phyloP scores from a whole-genome alignment of 257 asterid species.

The Penstemon barbatus region DNA sequence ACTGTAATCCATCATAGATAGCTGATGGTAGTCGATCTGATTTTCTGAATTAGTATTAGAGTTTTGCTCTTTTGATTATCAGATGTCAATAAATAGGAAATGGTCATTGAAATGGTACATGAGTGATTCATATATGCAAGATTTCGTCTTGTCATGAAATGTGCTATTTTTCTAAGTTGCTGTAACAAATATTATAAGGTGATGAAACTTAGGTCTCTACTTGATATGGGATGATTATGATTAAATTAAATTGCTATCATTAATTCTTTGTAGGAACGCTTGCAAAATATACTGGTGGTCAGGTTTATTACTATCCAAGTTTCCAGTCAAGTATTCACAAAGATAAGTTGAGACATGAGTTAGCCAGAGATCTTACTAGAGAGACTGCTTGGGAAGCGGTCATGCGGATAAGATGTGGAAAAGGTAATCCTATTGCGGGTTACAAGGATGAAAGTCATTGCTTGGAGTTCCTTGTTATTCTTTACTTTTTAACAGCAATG shows the following conservation, averaged over 20 bases:
- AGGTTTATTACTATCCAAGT: slow-evolving; percentile 89
- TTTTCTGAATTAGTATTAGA: slow-evolving; percentile 7
- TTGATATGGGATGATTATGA: slow-evolving; percentile 23
- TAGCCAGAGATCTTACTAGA: slow-evolving; percentile 89
- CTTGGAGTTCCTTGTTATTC: slow-evolving; percentile 21
- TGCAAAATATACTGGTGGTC: slow-evolving; percentile 98
- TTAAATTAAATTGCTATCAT: slow-evolving; percentile 26
- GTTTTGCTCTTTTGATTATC: slow-evolving; percentile 9
- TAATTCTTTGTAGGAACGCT: slow-evolving; percentile 64
- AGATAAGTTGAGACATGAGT: slow-evolving; percentile 83
- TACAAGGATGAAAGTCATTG: slow-evolving; percentile 16
- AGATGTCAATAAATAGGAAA: slow-evolving; percentile 6
- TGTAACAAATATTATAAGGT: background rate
- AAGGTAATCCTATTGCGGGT: slow-evolving; percentile 51
- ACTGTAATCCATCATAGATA: background rate
- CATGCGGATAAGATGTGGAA: slow-evolving; percentile 98
- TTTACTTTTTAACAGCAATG: slow-evolving; percentile 14
- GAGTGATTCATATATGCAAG: slow-evolving; percentile 7
- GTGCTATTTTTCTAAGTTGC: background rate
- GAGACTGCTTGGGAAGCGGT: slow-evolving; percentile 99
- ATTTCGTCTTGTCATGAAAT: slow-evolving; percentile 9
- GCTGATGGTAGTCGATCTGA: slow-evolving; percentile 6
- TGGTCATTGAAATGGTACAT: slow-evolving; percentile 10
- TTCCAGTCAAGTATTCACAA: slow-evolving; percentile 66
- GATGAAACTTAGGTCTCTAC: slow-evolving; percentile 9